phyloP scores from a whole-genome alignment of 371 early-diverging fungal species.

The Nematocida parisii region DNA sequence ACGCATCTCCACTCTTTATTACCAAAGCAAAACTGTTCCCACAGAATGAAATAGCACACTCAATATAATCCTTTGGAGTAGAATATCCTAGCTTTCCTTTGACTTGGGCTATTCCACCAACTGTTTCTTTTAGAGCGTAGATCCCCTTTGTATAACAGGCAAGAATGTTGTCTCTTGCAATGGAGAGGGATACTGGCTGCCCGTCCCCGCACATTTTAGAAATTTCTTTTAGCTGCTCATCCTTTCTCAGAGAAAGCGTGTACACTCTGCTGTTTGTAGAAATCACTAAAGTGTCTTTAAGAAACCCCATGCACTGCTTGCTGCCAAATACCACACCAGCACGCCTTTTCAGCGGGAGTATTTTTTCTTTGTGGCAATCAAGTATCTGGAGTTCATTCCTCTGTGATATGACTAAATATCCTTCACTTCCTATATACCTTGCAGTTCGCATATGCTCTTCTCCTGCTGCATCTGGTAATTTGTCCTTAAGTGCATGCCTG shows the following conservation, averaged over 20 bases:
- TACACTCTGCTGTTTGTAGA: conserved; percentile 38
- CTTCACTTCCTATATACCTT: conserved; percentile 21
- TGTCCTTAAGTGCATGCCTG: not conserved
- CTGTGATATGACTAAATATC: conserved; percentile 32
- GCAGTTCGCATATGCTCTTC: conserved; percentile 1
- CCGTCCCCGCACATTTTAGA: conserved; percentile 17
- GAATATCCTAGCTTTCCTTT: conserved; percentile 23
- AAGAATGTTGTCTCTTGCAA: not conserved
- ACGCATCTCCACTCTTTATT: not conserved
- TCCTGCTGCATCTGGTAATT: not conserved
- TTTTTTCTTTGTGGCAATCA: conserved; percentile 18
- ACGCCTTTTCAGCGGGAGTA: conserved; percentile 15
- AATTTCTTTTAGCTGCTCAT: conserved; percentile 48
- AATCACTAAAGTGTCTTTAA: conserved; percentile 21
- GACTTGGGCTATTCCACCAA: conserved; percentile 26
- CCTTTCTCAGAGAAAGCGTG: conserved; percentile 50
- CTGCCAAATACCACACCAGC: conserved; percentile 33
- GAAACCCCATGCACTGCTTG: not conserved
- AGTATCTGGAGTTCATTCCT: conserved; percentile 32
- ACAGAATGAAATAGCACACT: conserved; percentile 33
- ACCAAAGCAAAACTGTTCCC: conserved; percentile 13
- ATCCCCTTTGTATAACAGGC: conserved; percentile 17
- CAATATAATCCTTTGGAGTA: conserved; percentile 16
- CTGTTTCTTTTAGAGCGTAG: conserved; percentile 11
- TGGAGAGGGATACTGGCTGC: conserved; percentile 30